Conservation (phyloP, 169 alveolate species). For the Blepharisma undulans region DNA sequence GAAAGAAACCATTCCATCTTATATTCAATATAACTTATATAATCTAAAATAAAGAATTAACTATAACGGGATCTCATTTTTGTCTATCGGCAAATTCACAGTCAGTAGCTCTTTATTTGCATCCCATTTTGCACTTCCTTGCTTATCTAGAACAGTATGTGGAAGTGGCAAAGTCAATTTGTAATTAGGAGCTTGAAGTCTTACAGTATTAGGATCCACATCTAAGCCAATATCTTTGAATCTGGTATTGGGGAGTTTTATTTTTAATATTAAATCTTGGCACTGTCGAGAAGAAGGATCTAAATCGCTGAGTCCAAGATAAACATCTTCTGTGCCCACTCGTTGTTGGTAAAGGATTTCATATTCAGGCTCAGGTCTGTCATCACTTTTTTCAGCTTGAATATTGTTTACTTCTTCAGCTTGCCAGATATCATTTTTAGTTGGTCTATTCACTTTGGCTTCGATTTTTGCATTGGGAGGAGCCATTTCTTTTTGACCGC, state of each 20-base stretch:
- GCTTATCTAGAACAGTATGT: slow-evolving; percentile 63
- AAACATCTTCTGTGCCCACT: slow-evolving; percentile 76
- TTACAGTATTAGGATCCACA: slow-evolving; percentile 56
- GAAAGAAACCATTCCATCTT: neutral
- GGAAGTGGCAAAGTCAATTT: slow-evolving; percentile 65
- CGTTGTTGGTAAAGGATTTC: slow-evolving; percentile 66
- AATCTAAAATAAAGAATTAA: neutral
- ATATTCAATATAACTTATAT: neutral
- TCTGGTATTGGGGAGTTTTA: slow-evolving; percentile 64
- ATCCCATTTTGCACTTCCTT: slow-evolving; percentile 77
- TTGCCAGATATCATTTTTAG: slow-evolving; percentile 69
- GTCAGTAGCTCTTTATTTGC: slow-evolving; percentile 33
- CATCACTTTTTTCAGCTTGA: slow-evolving; percentile 60
- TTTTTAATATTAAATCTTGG: slow-evolving; percentile 63
- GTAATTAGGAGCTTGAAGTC: slow-evolving; percentile 62
- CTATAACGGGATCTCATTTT: neutral
- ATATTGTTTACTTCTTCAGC: slow-evolving; percentile 67
- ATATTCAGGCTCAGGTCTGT: slow-evolving; percentile 70
- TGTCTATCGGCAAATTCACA: slow-evolving; percentile 45
- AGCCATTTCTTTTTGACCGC: slow-evolving; percentile 17
- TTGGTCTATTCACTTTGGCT: slow-evolving; percentile 32
- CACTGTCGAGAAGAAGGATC: slow-evolving; percentile 65
- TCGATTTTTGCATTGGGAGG: slow-evolving; percentile 24
- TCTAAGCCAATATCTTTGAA: slow-evolving; percentile 63
- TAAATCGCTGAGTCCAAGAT: slow-evolving; percentile 70